Percentiles rank a stretch among this genome's conserved stretches.
These are phyloP conservation scores for Cercophora sp. DNA, from an alignment of 495 filamentous ascomycete genomes.

Conservation along the genomic window DNA sequence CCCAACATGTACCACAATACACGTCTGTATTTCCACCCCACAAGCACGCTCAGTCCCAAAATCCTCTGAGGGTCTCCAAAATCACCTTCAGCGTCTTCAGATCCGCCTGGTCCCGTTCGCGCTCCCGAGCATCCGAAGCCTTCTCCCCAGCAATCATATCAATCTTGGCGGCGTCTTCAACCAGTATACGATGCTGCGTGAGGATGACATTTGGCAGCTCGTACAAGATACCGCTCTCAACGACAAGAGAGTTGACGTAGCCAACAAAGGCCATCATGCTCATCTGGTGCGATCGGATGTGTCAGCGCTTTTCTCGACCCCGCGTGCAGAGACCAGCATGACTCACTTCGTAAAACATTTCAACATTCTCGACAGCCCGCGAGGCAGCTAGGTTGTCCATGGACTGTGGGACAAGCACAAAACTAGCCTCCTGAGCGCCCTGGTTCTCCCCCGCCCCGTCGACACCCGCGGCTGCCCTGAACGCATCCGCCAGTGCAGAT, in stretches of 20 bases:
- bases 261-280: slow-evolving; percentile 7
- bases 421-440: neutral
- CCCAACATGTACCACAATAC: too few species aligned
- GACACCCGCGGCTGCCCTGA: neutral
- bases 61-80: slow-evolving; percentile 5
- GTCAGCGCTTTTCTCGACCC: too few species aligned
- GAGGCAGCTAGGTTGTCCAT: neutral
- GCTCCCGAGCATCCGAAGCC: neutral
- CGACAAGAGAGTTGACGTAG: slow-evolving; percentile 11
- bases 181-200: neutral
- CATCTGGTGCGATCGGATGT: neutral
- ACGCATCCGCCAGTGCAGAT: neutral
- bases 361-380: neutral
- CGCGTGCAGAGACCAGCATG: too few species aligned
- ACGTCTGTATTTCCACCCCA: too few species aligned
- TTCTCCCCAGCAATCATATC: slow-evolving; percentile 7
- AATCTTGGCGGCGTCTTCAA: neutral
- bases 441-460: neutral
- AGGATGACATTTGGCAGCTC: slow-evolving; percentile 6
- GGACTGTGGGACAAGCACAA: neutral
- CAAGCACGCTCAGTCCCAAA: too few species aligned
- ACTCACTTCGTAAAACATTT: slow-evolving; percentile 6
- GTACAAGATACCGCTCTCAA: slow-evolving; percentile 7
- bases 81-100: neutral
- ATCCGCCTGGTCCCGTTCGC: neutral